A percentile compares a stretch with the other conserved stretches of the same genome.
These are phyloP conservation scores for Prosopis cineraria DNA, from an alignment of 306 rosid species.

Conservation along the genomic window DNA sequence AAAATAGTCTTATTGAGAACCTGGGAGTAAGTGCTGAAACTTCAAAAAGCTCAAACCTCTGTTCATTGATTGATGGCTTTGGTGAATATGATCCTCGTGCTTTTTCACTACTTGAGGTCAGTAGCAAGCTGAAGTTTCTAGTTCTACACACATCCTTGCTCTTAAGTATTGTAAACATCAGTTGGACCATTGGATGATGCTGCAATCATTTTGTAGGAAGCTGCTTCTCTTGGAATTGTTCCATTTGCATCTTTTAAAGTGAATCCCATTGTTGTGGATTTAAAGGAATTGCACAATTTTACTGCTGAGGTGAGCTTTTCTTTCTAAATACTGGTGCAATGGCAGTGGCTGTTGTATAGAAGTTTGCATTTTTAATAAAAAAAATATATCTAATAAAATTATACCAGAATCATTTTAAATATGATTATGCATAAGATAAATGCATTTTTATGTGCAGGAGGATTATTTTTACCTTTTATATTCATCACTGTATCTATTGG, in stretches of 20 bases:
- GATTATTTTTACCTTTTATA: background rate
- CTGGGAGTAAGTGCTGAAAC: conserved; percentile 59
- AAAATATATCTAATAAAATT: background rate
- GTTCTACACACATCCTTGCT: conserved; percentile 13
- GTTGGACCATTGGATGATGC: conserved; percentile 33
- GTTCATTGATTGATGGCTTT: conserved; percentile 85
- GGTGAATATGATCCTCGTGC: conserved; percentile 95
- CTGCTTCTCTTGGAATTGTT: conserved; percentile 88
- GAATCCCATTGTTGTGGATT: conserved; percentile 72
- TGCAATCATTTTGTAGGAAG: conserved; percentile 63
- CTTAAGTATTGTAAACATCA: conserved; percentile 22
- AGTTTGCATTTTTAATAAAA: conserved; percentile 16
- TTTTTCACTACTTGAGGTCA: conserved; percentile 87
- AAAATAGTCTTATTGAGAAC: conserved; percentile 69
- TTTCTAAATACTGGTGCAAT: conserved; percentile 7
- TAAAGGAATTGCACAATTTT: conserved; percentile 61
- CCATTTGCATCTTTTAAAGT: conserved; percentile 74
- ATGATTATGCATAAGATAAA: conserved; percentile 23
- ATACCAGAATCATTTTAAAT: background rate
- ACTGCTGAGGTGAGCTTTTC: conserved; percentile 79
- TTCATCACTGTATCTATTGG: background rate
- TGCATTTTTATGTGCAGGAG: conserved; percentile 19
- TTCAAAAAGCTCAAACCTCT: conserved; percentile 63
- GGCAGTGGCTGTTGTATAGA: conserved; percentile 27
- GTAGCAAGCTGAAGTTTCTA: conserved; percentile 41